Base-by-base conservation (phyloP, 495 filamentous ascomycete genomes). In the Pyrenopolyporus hunteri region DNA sequence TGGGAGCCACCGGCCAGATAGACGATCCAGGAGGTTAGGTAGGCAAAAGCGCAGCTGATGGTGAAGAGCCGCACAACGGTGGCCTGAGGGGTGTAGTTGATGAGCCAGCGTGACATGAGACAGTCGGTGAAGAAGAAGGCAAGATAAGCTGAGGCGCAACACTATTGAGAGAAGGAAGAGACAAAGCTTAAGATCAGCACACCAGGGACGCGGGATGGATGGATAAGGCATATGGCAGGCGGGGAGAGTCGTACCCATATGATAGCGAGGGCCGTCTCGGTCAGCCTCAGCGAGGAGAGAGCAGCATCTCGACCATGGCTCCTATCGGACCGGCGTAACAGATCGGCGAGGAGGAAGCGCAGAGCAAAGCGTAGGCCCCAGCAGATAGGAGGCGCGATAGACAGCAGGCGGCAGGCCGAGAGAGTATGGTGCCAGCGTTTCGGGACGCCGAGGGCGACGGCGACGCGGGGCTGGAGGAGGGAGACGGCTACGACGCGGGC, bases 91-190 rank as follows among this genome's bases (percentile, higher is more conserved):
- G 90, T 93, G 79, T 94, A 96, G 72, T 91, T 88, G 53, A 96
- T 76, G 69, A 96, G 88, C 90, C 91, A 94, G 71, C 91, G 86
- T 60, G 88, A 92, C 91, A 96, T 96, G 69, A 94, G 86, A 74
- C 89, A 91, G 76, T 96, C 90, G 57, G 89, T 92, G 74, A 94
- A 93, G 75, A 92, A 89, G 73, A 92, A 94, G 52, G 89, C 91
- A 70, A 94, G 83, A 74, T 92, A 92, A 44, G 87, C 91, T 32
- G 89, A 91, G 72, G 89, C 87, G 70, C 80, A 83, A 79, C 90
- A 92, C 91, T 93, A 49, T 46, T 55, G n/a, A 32, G 5, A 20
- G 25, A 23, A 25, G 43, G 26, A 51, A 17, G 28, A 39, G 16
- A 2, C 4, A 17, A 43, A 10, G 6, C n/a, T n/a, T n/a, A n/a